Percentiles rank a stretch among this genome's conserved stretches.
Evolutionary conservation across 305 asterid genomes (phyloP).

Genomic region (Solanum chacoense): DNA sequence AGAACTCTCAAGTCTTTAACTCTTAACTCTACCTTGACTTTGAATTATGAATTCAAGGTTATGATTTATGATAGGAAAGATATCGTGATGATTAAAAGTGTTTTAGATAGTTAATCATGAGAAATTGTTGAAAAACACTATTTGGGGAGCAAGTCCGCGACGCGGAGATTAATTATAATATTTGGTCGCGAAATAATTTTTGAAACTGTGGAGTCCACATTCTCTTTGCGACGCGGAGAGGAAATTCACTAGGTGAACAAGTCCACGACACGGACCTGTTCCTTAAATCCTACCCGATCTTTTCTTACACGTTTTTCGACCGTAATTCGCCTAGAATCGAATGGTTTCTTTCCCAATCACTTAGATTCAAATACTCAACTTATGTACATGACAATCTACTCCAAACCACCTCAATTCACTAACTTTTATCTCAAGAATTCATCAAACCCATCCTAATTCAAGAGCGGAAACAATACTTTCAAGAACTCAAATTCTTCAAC

Average conservation of each 20-base stretch:
- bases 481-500: not conserved
- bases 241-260: no score
- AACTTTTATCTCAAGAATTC: not conserved
- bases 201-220: no score
- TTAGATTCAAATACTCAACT: not conserved
- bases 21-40: not conserved
- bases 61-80: no score
- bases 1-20: not conserved
- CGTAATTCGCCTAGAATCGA: not conserved
- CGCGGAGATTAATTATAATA: no score
- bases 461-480: not conserved
- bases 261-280: no score
- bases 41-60: not conserved
- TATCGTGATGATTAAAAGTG: no score
- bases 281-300: no score
- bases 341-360: not conserved
- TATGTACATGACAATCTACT: not conserved
- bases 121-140: no score
- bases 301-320: not conserved
- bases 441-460: not conserved
- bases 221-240: no score
- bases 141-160: no score
- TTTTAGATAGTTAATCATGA: no score
- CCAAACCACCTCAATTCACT: not conserved
- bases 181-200: no score